Evolutionary conservation across 805 yeast genomes (phyloP).

Genomic region (Yarrowia divulgata): DNA sequence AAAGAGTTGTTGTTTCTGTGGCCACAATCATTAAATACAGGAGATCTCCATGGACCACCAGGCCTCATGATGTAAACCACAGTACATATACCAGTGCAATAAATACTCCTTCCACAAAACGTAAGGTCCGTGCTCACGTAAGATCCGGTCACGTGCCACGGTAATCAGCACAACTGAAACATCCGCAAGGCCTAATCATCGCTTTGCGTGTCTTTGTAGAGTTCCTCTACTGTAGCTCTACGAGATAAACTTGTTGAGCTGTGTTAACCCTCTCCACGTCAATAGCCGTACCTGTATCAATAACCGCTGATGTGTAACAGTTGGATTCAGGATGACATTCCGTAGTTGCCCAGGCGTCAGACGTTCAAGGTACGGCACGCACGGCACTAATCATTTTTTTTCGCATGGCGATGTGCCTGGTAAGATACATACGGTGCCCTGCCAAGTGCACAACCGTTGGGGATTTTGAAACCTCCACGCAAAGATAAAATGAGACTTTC

Average conservation of each 20-base stretch:
- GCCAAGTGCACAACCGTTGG: slow-evolving; percentile 16
- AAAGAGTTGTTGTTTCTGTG: no score
- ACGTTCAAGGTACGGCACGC: no score
- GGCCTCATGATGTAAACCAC: no score
- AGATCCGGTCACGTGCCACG: not conserved
- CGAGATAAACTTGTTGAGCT: slow-evolving; percentile 14
- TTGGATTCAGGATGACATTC: no score
- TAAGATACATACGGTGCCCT: not conserved
- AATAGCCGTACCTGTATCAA: not conserved
- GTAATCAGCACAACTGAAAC: not conserved
- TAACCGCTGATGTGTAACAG: not conserved
- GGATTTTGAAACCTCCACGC: not conserved
- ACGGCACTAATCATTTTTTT: no score
- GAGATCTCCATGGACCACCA: no score
- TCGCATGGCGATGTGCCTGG: slow-evolving; percentile 1
- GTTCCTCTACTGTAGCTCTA: not conserved
- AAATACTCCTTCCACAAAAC: no score
- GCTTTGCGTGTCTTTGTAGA: not conserved
- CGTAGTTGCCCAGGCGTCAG: no score
- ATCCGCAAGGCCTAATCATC: not conserved
- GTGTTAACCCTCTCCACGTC: not conserved
- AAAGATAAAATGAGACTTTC: not conserved
- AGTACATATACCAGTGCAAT: no score
- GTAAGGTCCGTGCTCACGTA: not conserved
- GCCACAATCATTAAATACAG: no score